Percentiles rank a stretch among this genome's conserved stretches.
These are phyloP conservation scores for Yamadazyma membranifaciens DNA, from an alignment of 1,139 yeast species.

Conservation along the genomic window DNA sequence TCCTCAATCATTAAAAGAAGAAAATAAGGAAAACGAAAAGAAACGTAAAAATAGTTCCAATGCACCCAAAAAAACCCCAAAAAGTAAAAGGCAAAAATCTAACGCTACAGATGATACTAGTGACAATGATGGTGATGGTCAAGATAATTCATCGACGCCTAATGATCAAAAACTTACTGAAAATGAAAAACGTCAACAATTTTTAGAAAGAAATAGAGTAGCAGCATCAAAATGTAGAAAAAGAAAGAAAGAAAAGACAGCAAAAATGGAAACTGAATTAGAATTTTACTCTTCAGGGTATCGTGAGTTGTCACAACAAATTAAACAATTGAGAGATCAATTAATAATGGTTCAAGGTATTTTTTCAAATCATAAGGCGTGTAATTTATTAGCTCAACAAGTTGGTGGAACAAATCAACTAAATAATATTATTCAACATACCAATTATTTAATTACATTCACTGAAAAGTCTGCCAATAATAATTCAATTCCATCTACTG, in stretches of 20 bases:
- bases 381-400: slow-evolving; percentile 31
- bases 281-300: slow-evolving; percentile 70
- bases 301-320: slow-evolving; percentile 60
- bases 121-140: slow-evolving; percentile 2
- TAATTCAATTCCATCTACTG: slow-evolving; percentile 19
- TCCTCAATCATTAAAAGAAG: slow-evolving; percentile 6
- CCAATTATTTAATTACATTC: slow-evolving; percentile 21
- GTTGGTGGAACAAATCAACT: slow-evolving; percentile 41
- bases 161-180: slow-evolving; percentile 15
- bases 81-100: neutral
- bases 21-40: neutral
- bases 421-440: slow-evolving; percentile 31
- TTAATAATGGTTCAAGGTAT: slow-evolving; percentile 49
- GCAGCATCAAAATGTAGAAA: slow-evolving; percentile 97
- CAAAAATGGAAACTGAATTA: slow-evolving; percentile 77
- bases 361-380: slow-evolving; percentile 37
- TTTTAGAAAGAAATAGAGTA: slow-evolving; percentile 85
- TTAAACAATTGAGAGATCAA: slow-evolving; percentile 57
- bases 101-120: slow-evolving; percentile 1
- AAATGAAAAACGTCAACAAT: slow-evolving; percentile 70
- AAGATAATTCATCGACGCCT: slow-evolving; percentile 12
- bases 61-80: slow-evolving; percentile 1
- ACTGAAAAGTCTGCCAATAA: slow-evolving; percentile 18
- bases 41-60: slow-evolving; percentile 2
- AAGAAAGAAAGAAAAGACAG: slow-evolving; percentile 86